Base-by-base conservation (phyloP, 768 basidiomycete genomes). In the Lentinus brumalis region DNA sequence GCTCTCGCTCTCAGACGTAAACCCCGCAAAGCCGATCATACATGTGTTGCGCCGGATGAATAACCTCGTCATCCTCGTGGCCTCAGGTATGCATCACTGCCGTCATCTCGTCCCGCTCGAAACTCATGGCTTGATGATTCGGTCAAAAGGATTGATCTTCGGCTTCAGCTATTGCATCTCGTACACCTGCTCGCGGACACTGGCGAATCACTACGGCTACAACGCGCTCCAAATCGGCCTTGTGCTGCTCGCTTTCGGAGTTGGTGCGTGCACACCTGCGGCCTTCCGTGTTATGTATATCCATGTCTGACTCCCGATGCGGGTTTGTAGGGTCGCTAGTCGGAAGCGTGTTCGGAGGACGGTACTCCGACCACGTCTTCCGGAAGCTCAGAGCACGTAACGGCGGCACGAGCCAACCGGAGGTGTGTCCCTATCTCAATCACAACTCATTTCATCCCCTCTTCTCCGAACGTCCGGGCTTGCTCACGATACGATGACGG, bases 151-250 rank as follows among this genome's bases (percentile, higher is more conserved):
- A 15, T 69, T 91, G 26, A 74, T 88, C 11, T 95, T 90, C 67
- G 88, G 86, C 0, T 87, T 86, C 53, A 82, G 78, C 41, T 94
- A 89, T 71, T 78, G 83, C 46, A 79, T 95, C 40, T 76, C 84
- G 2, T 96, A 93, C 70, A 91, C 91, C 0, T 85, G 85, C 15
- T 80, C 91, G 8, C 81, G 89, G 60, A 92, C 90, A 1, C 79
- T 96, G 11, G 81, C 77, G 7, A 70, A 74, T 31, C 73, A 78
- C 2, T 96, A 96, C 67, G 69, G 79, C 31, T 94, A 88, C 71
- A 77, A 83, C 49, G 77, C 94, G 0, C 76, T 95, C 5, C 77
- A 85, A 45, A 85, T 90, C 50, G 94, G 94, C 4, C 72, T 94
- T 30, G 85, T 93, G 10, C 81, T 94, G 5, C 81, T 97, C 9